Evolutionary conservation across 2,329 filamentous ascomycete genomes (phyloP).

Genomic region (Cladophialophora yegresii): DNA sequence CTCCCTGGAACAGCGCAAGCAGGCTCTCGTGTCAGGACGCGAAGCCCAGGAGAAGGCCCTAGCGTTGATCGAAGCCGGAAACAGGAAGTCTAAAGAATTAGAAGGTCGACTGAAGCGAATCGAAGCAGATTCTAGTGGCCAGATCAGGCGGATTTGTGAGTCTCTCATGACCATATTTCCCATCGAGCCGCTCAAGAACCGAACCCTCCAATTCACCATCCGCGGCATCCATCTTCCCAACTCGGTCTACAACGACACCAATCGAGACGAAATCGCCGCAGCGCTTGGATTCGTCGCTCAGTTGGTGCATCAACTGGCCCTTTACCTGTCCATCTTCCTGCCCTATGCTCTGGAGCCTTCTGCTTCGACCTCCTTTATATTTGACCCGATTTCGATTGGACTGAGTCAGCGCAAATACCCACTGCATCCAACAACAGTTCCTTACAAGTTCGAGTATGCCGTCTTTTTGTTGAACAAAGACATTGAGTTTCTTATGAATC

Average conservation of each 20-base stretch:
- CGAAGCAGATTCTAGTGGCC: slow-evolving; percentile 70
- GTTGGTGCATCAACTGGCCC: slow-evolving; percentile 72
- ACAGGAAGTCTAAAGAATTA: slow-evolving; percentile 19
- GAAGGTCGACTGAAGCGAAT: slow-evolving; percentile 38
- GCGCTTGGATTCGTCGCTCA: slow-evolving; percentile 79
- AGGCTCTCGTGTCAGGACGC: slow-evolving; percentile 25
- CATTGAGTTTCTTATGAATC: slow-evolving; percentile 70
- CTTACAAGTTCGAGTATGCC: slow-evolving; percentile 92
- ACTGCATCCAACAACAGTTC: slow-evolving; percentile 71
- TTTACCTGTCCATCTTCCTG: slow-evolving; percentile 75
- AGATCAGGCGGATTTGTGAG: slow-evolving; percentile 83
- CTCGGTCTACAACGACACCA: slow-evolving; percentile 68
- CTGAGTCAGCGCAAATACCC: slow-evolving; percentile 71
- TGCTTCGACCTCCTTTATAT: slow-evolving; percentile 73
- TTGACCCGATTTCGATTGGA: slow-evolving; percentile 66
- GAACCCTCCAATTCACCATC: slow-evolving; percentile 79
- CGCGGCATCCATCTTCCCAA: slow-evolving; percentile 78
- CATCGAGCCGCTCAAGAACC: slow-evolving; percentile 67
- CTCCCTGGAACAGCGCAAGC: slow-evolving; percentile 39
- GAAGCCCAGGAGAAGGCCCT: slow-evolving; percentile 15
- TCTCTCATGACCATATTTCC: slow-evolving; percentile 78
- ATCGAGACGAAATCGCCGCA: slow-evolving; percentile 74
- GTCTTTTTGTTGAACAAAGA: slow-evolving; percentile 97
- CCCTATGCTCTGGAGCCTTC: slow-evolving; percentile 76
- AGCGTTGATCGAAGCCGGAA: slow-evolving; percentile 14